Conservation (phyloP, 2,329 filamentous ascomycete species). For the Apiospora koreana region DNA sequence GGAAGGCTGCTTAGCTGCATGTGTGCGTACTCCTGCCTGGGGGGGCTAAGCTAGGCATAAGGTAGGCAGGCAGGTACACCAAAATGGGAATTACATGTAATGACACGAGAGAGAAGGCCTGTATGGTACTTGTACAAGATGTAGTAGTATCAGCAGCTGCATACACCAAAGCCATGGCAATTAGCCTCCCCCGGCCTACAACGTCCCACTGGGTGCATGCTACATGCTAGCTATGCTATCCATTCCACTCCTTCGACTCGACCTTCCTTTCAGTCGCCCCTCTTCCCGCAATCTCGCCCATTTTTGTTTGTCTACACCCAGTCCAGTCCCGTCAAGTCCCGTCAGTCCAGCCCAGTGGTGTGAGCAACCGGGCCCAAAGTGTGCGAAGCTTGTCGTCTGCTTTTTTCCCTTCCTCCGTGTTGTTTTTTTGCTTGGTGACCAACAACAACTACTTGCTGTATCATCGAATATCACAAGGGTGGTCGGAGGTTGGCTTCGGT, state of each 20-base stretch:
- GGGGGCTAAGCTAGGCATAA: not conserved
- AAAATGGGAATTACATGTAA: not conserved
- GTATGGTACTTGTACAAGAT: not conserved
- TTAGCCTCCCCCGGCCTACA: conserved; percentile 1
- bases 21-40: not conserved
- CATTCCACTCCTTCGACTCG: not conserved
- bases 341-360: not conserved
- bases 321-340: not conserved
- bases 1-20: not conserved
- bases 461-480: conserved; percentile 2
- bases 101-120: not conserved
- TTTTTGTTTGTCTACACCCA: not conserved
- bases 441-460: not conserved
- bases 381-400: not conserved
- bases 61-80: no score
- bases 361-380: not conserved
- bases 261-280: not conserved
- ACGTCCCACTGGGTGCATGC: conserved; percentile 3
- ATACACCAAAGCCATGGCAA: not conserved
- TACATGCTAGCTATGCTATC: not conserved
- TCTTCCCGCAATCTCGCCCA: not conserved
- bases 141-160: not conserved
- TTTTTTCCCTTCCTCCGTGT: not conserved
- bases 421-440: not conserved
- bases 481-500: conserved; percentile 2